Percentiles rank a stretch among this genome's conserved stretches.
Evolutionary conservation across 192 early-diverging fungal species (phyloP).

Genomic region (Gamsiella multidivaricata): DNA sequence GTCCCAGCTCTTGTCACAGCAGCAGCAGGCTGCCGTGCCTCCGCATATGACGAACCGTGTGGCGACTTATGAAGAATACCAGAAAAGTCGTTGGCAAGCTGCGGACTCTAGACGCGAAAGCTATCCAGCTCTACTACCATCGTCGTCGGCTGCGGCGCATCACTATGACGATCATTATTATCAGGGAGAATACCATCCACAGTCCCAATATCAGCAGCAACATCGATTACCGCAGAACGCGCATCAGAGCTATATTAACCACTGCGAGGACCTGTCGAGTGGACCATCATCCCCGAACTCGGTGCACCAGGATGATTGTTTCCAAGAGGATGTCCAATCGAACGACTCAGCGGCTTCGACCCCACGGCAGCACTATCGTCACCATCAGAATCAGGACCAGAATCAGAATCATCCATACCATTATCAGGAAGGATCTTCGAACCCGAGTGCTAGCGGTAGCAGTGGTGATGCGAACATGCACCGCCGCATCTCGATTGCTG

Average conservation of each 20-base stretch:
- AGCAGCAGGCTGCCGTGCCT: not conserved
- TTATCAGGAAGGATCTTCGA: no score
- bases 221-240: conserved; percentile 8
- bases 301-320: conserved; percentile 5
- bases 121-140: not conserved
- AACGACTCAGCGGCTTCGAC: conserved; percentile 11
- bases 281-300: conserved; percentile 28
- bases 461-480: conserved; percentile 42
- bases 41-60: conserved; percentile 17
- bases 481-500: conserved; percentile 53
- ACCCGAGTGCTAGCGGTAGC: no score
- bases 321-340: conserved; percentile 4
- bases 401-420: no score
- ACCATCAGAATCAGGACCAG: no score
- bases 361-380: conserved; percentile 1
- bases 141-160: not conserved
- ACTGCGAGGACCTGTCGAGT: conserved; percentile 37
- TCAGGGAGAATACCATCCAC: no score
- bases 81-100: conserved; percentile 3
- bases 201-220: no score
- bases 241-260: no score
- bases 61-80: conserved; percentile 42
- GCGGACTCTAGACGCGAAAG: conserved; percentile 12
- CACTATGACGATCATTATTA: conserved; percentile 6
- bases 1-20: not conserved